Evolutionary conservation across 164 flowering plant species (phyloP), one percentile per base, ranked within the genome.

Genomic region (Warburgia ugandensis): DNA sequence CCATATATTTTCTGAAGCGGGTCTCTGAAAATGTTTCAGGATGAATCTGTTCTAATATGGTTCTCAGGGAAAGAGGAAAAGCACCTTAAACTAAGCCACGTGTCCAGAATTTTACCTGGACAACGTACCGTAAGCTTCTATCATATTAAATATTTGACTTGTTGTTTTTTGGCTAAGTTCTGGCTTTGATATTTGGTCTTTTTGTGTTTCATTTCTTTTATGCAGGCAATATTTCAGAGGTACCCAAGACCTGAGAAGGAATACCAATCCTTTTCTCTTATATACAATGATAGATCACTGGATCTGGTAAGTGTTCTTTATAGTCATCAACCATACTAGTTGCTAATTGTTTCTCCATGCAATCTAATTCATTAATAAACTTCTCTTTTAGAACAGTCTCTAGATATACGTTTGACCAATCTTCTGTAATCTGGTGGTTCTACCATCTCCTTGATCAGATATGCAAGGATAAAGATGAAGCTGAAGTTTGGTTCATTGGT

Each of bases 381-480:
- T 9, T 32, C 26, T 31, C 30, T 16, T 27, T 40, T 29, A 20
- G 14, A 32, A 27, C 35, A 16, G 7, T 29, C 5, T 13, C 46
- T 22, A 17, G 35, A 20, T 7, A 13, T 26, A 48, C 22, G 39
- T 48, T 32, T 48, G 22, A 29, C 45, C n/a, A 17, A 47, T 50
- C 25, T 50, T 50, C 29, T 52, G 21, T 27, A 45, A 54, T 30
- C 29, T 50, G 45, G 19, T 52, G 32, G 27, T 33, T 10, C 47
- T 28, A 23, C 26, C 19, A 41, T 58, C 26, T 22, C 53, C 33
- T 57, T 38, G 6, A 27, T 53, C 63, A 92, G 98, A 92, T 92
- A 30, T 92, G 99, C 77, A 92, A 92, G 72, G 99, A 92, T 69
- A 92, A 92, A 78, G 99, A 92, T 77, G 99, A 88, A 76, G 95